A percentile compares a stretch with the other conserved stretches of the same genome.
phyloP scores from a whole-genome alignment of 2,329 filamentous ascomycete species.

The Neofusicoccum ribis region DNA sequence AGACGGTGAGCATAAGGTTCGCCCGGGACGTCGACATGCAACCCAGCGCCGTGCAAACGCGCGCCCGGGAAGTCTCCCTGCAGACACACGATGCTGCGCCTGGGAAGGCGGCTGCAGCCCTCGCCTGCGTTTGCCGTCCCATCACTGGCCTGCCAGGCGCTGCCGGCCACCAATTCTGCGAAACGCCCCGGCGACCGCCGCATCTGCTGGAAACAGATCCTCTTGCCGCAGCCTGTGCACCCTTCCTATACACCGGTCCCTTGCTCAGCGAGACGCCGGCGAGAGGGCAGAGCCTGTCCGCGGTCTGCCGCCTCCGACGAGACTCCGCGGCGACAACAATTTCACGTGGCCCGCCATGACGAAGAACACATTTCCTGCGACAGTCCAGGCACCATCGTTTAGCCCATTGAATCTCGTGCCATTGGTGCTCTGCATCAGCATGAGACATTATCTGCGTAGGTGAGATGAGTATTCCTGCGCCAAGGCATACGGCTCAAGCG shows the following conservation, averaged over 20 bases:
- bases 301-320: neutral
- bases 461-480: neutral
- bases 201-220: neutral
- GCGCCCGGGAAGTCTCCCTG: neutral
- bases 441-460: constrained; percentile 5
- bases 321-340: neutral
- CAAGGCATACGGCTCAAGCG: constrained; percentile 32
- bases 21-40: neutral
- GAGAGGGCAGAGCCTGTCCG: neutral
- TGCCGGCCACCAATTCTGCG: constrained; percentile 7
- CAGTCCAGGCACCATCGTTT: neutral
- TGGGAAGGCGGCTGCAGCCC: neutral
- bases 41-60: neutral
- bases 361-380: neutral
- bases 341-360: neutral
- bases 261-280: neutral
- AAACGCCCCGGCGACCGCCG: neutral
- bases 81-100: neutral
- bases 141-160: neutral
- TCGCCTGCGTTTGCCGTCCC: neutral
- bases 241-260: neutral
- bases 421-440: neutral
- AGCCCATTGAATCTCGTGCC: neutral
- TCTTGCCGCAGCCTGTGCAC: neutral
- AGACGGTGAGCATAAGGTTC: constrained; percentile 9